Conservation (phyloP, 306 rosid species). For the Malus sieversii region DNA sequence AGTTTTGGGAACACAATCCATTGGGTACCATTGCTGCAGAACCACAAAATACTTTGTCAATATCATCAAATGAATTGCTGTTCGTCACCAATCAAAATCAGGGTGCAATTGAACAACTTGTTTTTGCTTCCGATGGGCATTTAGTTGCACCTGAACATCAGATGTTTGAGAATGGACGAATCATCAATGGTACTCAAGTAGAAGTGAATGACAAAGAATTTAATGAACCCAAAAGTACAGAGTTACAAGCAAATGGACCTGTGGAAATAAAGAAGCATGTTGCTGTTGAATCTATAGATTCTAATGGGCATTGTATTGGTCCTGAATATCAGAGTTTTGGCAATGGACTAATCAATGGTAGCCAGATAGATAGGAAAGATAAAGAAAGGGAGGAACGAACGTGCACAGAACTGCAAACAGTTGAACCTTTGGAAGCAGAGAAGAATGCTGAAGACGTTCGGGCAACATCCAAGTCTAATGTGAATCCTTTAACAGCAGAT, state of each 20-base stretch:
- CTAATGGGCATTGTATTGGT: conserved; percentile 4
- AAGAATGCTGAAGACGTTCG: conserved; percentile 29
- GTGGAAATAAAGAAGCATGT: conserved; percentile 18
- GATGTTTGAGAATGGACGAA: conserved; percentile 13
- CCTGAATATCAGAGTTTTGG: conserved; percentile 4
- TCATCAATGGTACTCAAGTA: conserved; percentile 30
- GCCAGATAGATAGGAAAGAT: conserved; percentile 2
- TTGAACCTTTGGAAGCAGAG: conserved; percentile 20
- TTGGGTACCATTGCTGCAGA: conserved; percentile 56
- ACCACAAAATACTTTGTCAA: conserved; percentile 32
- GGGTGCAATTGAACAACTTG: conserved; percentile 23
- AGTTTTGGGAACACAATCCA: conserved; percentile 49
- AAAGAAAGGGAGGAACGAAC: conserved; percentile 20
- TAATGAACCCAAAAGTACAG: conserved; percentile 2
- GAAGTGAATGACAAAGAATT: conserved; percentile 15
- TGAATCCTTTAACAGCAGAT: conserved; percentile 29
- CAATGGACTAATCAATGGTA: neutral
- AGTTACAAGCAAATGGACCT: conserved; percentile 10
- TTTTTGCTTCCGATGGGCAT: conserved; percentile 31
- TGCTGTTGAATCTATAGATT: conserved; percentile 8
- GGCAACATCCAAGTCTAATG: conserved; percentile 19
- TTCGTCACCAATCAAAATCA: conserved; percentile 15
- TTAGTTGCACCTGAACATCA: conserved; percentile 10
- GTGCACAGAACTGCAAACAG: conserved; percentile 16
- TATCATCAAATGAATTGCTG: conserved; percentile 34